Evolutionary conservation across 2,329 filamentous ascomycete genomes (phyloP), one percentile per base, ranked within the genome.

Genomic region (Xylaria sp.): DNA sequence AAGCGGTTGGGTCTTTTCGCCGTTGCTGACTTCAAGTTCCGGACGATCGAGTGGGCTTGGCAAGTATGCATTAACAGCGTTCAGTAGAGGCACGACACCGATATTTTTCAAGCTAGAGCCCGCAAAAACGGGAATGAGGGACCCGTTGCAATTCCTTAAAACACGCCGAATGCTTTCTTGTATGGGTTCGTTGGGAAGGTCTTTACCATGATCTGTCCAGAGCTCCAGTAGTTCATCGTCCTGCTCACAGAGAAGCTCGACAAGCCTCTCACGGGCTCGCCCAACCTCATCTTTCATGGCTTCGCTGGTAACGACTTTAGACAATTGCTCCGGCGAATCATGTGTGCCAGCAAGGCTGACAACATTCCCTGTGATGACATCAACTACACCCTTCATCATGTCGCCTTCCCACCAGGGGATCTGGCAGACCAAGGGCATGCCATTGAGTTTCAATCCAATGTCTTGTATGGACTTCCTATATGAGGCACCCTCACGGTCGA

Each of bases 91-190:
- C 74, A 97, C 92, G 3, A 98, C 93, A 7, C 95, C 95, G 64
- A 98, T 92, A 67, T 98, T 97, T 41, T 90, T 87, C 76, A 98
- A 93, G 75, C 93, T 97, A 4, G 94, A 93, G 2, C 94, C 94
- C 0, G 92, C 92, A 76, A 97, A 96, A 0, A 97, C 85, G 0
- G 94, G 94, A 43, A 95, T 90, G 17, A 96, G 81, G n/a, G 79
- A 81, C 52, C 91, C 92, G 9, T 89, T 84, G 1, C 88, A 86
- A 47, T 82, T 81, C 5, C 88, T 81, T 5, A 96, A 86, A 38
- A 88, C 88, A 46, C 88, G 84, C 33, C 93, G 87, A 31, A 99
- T 84, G 63, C 90, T 91, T 54, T 87, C 82, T 62, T 89, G 87
- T 62, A 98, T 87, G 41, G 89, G 81, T 17, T 83, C 75, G 0